A percentile compares a stretch with the other conserved stretches of the same genome.
These are phyloP conservation scores for Styphnolobium japonicum DNA, from an alignment of 306 rosid genomes.

Conservation along the genomic window DNA sequence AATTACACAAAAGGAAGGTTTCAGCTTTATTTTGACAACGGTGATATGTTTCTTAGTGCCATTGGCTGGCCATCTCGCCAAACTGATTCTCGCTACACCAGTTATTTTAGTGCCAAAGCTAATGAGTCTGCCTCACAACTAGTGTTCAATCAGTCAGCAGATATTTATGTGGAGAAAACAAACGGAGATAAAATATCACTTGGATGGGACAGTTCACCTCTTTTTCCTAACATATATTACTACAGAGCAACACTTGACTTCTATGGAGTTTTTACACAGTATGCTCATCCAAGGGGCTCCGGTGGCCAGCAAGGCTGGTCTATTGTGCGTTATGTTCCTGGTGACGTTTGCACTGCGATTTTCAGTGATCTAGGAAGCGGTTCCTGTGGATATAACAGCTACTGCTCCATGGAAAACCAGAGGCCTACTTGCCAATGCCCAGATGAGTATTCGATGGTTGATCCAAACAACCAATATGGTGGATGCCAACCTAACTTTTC, in stretches of 20 bases:
- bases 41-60: slow-evolving; percentile 15
- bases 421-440: neutral
- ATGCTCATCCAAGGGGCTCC: slow-evolving; percentile 24
- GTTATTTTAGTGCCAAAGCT: slow-evolving; percentile 19
- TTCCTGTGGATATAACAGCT: slow-evolving; percentile 4
- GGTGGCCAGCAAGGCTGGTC: neutral
- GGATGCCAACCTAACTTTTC: slow-evolving; percentile 12
- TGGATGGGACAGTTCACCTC: too few relatives aligned
- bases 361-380: neutral
- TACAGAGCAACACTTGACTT: slow-evolving; percentile 43
- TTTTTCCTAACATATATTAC: neutral
- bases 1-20: slow-evolving; percentile 32
- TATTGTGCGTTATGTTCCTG: neutral
- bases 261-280: slow-evolving; percentile 45
- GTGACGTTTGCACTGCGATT: neutral
- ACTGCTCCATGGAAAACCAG: neutral
- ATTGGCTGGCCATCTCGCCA: neutral
- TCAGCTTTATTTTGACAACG: neutral
- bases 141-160: slow-evolving; percentile 31
- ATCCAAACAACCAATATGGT: neutral
- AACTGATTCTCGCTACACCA: neutral
- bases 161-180: neutral
- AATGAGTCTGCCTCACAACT: neutral
- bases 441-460: neutral
- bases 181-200: neutral